Conservation (phyloP, 345 rosid species). For the Diplotaxis tenuifolia region DNA sequence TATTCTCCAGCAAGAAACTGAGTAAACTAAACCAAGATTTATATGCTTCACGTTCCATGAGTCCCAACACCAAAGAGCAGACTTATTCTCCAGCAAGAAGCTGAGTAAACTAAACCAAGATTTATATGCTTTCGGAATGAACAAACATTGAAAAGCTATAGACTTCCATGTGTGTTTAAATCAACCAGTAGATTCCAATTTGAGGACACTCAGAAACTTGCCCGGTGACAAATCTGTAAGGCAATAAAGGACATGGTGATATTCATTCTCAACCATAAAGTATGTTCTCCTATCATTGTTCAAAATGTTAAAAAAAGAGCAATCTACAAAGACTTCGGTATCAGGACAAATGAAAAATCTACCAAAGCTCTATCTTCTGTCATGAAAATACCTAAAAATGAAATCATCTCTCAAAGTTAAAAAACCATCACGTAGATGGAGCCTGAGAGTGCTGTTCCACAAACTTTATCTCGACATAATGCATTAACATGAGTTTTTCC, state of each 20-base stretch:
- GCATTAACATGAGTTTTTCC: constrained; percentile 17
- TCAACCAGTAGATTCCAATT: constrained; percentile 17
- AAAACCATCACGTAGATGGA: constrained; percentile 22
- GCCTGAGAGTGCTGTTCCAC: constrained; percentile 25
- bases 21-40: constrained; percentile 26
- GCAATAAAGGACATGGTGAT: constrained; percentile 21
- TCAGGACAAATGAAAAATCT: constrained; percentile 20
- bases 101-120: constrained; percentile 25
- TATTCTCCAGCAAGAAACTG: constrained; percentile 32
- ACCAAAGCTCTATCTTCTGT: background rate
- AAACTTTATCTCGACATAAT: constrained; percentile 21
- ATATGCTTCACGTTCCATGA: constrained; percentile 28
- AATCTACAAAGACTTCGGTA: constrained; percentile 28
- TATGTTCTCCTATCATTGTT: constrained; percentile 28
- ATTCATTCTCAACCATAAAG: constrained; percentile 25
- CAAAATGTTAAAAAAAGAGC: constrained; percentile 2
- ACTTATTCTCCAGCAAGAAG: constrained; percentile 31
- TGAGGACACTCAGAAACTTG: background rate
- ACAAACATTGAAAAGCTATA: constrained; percentile 27
- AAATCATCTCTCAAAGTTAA: constrained; percentile 21
- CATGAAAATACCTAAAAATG: constrained; percentile 8
- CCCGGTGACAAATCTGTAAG: constrained; percentile 23
- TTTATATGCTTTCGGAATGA: constrained; percentile 28
- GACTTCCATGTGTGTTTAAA: constrained; percentile 28
- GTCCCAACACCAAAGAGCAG: constrained; percentile 18